phyloP scores from a whole-genome alignment of 345 rosid genomes.

The Bruguiera sexangula region DNA sequence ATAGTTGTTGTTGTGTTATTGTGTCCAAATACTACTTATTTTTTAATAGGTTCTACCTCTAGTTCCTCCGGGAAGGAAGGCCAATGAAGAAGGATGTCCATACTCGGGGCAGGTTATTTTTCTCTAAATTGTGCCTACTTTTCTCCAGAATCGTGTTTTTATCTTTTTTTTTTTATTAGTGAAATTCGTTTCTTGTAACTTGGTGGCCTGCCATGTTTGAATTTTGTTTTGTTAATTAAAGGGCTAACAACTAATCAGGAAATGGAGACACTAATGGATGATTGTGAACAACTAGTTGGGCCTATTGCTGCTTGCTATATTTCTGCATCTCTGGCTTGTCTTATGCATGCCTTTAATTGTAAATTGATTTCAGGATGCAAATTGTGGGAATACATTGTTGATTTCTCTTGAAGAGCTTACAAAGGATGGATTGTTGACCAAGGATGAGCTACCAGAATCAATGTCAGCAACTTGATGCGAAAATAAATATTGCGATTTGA shows the following conservation, averaged over 20 bases:
- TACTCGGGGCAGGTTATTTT: conserved; percentile 77
- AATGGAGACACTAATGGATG: background rate
- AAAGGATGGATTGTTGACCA: conserved; percentile 63
- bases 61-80: conserved; percentile 76
- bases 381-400: conserved; percentile 85
- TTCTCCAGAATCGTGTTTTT: background rate
- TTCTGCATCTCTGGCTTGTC: background rate
- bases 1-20: background rate
- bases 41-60: conserved; percentile 87
- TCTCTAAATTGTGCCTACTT: background rate
- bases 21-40: background rate
- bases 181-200: no score
- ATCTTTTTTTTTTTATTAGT: background rate
- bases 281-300: background rate
- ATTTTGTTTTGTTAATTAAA: background rate
- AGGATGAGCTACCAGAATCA: conserved; percentile 72
- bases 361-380: conserved; percentile 66
- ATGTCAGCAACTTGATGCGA: conserved; percentile 38
- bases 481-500: background rate
- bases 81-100: conserved; percentile 69
- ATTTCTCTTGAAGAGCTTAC: conserved; percentile 94
- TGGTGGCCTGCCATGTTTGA: no score
- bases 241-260: background rate
- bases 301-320: background rate
- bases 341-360: background rate